phyloP scores from a whole-genome alignment of 2,329 filamentous ascomycete species.

The Tolypocladium album region DNA sequence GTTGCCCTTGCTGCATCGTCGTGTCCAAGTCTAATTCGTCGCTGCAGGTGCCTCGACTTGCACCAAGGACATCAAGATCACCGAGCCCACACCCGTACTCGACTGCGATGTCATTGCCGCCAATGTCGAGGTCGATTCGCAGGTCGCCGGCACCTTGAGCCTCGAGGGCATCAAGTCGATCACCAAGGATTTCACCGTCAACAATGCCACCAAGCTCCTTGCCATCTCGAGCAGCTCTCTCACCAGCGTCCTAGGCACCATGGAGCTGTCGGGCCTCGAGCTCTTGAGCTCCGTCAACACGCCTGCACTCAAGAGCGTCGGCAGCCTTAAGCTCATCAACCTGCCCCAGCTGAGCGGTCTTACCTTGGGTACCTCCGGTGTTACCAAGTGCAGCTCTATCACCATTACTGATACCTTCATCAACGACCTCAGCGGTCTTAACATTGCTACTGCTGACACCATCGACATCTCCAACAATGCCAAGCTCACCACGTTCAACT shows the following conservation, averaged over 20 bases:
- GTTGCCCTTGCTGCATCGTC: neutral
- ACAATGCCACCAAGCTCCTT: constrained; percentile 49
- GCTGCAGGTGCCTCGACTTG: constrained; percentile 21
- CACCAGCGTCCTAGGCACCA: constrained; percentile 54
- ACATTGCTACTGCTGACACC: constrained; percentile 58
- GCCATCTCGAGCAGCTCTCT: constrained; percentile 52
- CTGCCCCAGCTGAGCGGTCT: constrained; percentile 49
- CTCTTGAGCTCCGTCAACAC: constrained; percentile 59
- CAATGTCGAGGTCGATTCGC: constrained; percentile 51
- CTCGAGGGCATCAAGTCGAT: constrained; percentile 51
- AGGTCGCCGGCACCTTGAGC: constrained; percentile 44
- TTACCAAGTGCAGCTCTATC: constrained; percentile 59
- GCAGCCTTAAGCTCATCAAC: constrained; percentile 59
- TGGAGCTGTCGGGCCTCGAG: constrained; percentile 59
- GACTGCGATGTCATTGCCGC: constrained; percentile 62
- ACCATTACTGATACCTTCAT: constrained; percentile 81
- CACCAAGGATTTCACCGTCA: constrained; percentile 47
- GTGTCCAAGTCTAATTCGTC: neutral
- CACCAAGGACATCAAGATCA: constrained; percentile 49
- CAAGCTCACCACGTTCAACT: constrained; percentile 64
- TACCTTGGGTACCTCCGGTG: constrained; percentile 38
- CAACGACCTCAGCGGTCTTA: constrained; percentile 67
- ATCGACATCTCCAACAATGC: constrained; percentile 89
- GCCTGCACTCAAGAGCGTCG: constrained; percentile 51
- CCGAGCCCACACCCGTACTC: constrained; percentile 49